Evolutionary conservation across 305 asterid species (phyloP).

Genomic region (Lippia alba): DNA sequence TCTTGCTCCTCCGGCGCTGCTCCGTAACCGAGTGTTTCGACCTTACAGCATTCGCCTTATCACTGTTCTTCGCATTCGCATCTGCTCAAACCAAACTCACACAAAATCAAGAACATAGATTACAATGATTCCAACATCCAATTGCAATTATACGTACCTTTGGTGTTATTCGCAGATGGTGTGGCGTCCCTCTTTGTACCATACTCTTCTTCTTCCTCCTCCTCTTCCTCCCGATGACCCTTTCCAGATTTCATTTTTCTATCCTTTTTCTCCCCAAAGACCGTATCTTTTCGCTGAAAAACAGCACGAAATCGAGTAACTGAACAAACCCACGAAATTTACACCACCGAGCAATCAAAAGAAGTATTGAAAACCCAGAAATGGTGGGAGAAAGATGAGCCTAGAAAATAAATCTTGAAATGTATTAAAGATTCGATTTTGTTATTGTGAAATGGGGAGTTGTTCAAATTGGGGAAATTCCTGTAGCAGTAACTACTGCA

Average conservation of each 20-base stretch:
- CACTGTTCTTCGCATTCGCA: slow-evolving; percentile 86
- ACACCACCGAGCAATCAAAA: slow-evolving; percentile 27
- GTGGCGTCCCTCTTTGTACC: slow-evolving; percentile 56
- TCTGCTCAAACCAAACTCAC: slow-evolving; percentile 54
- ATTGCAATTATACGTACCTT: slow-evolving; percentile 62
- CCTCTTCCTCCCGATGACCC: slow-evolving; percentile 59
- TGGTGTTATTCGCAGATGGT: slow-evolving; percentile 57
- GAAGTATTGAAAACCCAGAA: slow-evolving; percentile 28
- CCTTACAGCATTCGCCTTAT: slow-evolving; percentile 78
- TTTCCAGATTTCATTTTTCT: slow-evolving; percentile 58
- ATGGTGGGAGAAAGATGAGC: background rate
- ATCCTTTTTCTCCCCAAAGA: slow-evolving; percentile 5
- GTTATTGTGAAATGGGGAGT: slow-evolving; percentile 18
- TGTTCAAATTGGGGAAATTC: too few species aligned
- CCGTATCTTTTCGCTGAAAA: slow-evolving; percentile 14
- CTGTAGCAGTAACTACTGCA: too few species aligned
- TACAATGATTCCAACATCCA: slow-evolving; percentile 19
- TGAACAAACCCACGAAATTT: slow-evolving; percentile 36
- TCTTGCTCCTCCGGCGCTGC: slow-evolving; percentile 94
- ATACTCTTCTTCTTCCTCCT: slow-evolving; percentile 75
- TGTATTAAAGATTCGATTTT: slow-evolving; percentile 29
- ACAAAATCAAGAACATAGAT: slow-evolving; percentile 25
- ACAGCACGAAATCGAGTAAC: slow-evolving; percentile 32
- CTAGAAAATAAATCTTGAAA: background rate
- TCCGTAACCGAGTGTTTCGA: slow-evolving; percentile 97